phyloP scores from a whole-genome alignment of 1,139 yeast species.

The Arxiozyma bovina region DNA sequence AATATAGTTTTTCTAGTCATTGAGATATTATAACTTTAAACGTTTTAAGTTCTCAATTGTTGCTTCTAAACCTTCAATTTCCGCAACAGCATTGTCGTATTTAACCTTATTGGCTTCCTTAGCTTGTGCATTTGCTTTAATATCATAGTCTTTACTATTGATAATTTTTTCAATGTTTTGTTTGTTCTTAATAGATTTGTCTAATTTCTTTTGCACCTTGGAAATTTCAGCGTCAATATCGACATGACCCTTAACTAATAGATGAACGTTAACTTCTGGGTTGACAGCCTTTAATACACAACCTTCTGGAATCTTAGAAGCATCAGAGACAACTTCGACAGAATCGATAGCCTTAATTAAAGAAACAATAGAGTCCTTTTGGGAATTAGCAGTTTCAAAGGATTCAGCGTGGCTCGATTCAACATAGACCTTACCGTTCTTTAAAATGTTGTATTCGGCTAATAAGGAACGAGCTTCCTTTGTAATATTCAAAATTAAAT shows the following conservation, averaged over 20 bases:
- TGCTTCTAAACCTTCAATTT: constrained; percentile 74
- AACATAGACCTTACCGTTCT: constrained; percentile 78
- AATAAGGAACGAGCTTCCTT: constrained; percentile 88
- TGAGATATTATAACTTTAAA: constrained; percentile 44
- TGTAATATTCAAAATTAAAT: constrained; percentile 74
- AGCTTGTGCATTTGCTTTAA: constrained; percentile 76
- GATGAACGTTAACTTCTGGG: constrained; percentile 76
- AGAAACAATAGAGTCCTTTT: constrained; percentile 77
- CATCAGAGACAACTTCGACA: constrained; percentile 49
- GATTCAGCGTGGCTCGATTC: constrained; percentile 50
- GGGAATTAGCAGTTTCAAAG: constrained; percentile 50
- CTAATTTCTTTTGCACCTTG: constrained; percentile 72
- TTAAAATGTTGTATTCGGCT: constrained; percentile 79
- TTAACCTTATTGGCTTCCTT: constrained; percentile 66
- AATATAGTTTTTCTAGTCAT: neutral
- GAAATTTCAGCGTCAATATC: constrained; percentile 84
- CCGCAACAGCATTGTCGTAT: constrained; percentile 68
- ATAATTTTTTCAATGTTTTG: constrained; percentile 51
- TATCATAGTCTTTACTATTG: constrained; percentile 69
- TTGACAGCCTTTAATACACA: constrained; percentile 79
- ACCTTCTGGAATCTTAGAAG: constrained; percentile 67
- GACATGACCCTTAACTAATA: constrained; percentile 87
- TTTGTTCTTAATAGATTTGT: constrained; percentile 43
- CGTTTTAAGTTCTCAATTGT: constrained; percentile 69
- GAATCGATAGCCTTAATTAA: constrained; percentile 83